These are phyloP conservation scores for Neofusicoccum sp. DNA, from an alignment of 2,329 filamentous ascomycete genomes.

Conservation along the genomic window DNA sequence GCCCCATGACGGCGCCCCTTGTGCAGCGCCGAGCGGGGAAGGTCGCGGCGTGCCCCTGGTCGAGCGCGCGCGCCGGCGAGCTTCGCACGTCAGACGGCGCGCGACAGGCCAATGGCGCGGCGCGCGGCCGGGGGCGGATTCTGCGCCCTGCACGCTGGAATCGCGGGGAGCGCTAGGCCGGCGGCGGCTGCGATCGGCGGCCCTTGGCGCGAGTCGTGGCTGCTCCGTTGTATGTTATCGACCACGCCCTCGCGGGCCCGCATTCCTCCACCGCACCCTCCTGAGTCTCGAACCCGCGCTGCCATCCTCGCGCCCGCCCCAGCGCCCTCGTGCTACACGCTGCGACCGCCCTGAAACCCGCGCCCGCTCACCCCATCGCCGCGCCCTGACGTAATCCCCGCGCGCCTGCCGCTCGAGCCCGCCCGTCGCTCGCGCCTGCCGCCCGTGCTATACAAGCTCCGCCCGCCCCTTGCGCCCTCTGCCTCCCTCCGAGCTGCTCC, in stretches of 20 bases:
- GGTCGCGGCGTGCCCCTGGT: background rate
- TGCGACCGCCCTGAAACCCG: background rate
- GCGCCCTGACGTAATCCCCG: constrained; percentile 12
- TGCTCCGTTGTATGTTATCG: constrained; percentile 8
- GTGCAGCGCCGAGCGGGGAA: background rate
- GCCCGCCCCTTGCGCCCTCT: background rate
- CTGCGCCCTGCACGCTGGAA: background rate
- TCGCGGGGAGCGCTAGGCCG: constrained; percentile 12
- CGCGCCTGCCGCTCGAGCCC: background rate
- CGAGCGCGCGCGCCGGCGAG: background rate
- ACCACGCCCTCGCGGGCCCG: background rate
- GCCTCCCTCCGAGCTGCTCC: background rate
- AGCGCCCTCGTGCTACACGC: background rate
- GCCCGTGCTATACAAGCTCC: background rate
- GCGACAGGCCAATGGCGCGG: constrained; percentile 10
- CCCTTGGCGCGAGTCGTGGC: constrained; percentile 4
- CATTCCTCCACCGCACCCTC: background rate
- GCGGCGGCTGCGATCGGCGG: background rate
- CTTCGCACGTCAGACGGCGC: constrained; percentile 4
- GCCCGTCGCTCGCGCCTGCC: background rate
- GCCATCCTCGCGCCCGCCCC: background rate
- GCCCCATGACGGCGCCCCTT: background rate
- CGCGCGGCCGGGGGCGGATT: background rate
- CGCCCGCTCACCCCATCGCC: background rate
- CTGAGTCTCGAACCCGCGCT: background rate